phyloP scores from a whole-genome alignment of 1,284 basidiomycete genomes.

The Tylopilus orsonianus region DNA sequence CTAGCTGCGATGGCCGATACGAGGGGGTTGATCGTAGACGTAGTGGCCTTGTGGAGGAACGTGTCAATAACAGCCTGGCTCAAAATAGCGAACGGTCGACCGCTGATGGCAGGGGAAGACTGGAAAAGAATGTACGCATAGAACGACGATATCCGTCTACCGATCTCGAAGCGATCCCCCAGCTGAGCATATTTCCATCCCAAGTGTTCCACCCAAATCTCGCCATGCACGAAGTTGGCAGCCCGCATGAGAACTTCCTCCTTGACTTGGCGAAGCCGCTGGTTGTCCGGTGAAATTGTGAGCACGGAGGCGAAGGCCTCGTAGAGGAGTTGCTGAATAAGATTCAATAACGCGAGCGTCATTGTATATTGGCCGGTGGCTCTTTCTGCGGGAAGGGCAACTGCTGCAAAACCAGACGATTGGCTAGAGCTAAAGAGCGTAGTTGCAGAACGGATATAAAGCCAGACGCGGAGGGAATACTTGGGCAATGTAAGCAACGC shows the following conservation, averaged over 20 bases:
- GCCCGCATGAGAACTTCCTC: conserved; percentile 81
- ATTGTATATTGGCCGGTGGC: conserved; percentile 75
- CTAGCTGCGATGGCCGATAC: conserved; percentile 67
- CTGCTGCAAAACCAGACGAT: conserved; percentile 53
- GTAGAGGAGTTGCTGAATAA: conserved; percentile 73
- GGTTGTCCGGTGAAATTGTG: conserved; percentile 52
- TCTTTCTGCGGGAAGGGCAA: conserved; percentile 72
- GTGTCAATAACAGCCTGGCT: conserved; percentile 65
- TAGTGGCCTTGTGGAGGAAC: conserved; percentile 68
- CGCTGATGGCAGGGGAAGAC: conserved; percentile 50
- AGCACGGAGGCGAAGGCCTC: conserved; percentile 66
- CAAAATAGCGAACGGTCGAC: conserved; percentile 56
- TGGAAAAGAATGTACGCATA: conserved; percentile 69
- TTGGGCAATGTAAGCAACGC: conserved; percentile 72
- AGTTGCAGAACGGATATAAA: conserved; percentile 77
- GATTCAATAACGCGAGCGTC: conserved; percentile 73
- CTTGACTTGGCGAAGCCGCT: conserved; percentile 68
- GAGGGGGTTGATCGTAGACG: conserved; percentile 74
- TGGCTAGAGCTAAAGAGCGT: conserved; percentile 69
- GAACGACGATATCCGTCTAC: conserved; percentile 61
- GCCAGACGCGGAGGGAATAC: conserved; percentile 81
- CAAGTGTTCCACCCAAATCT: conserved; percentile 83
- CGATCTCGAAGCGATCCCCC: conserved; percentile 80
- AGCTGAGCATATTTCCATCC: conserved; percentile 81
- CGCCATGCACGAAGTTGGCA: conserved; percentile 73